A percentile compares a stretch with the other conserved stretches of the same genome.
Conservation (phyloP, 352 stramenopile species). For the Thalassiosira exigua region DNA sequence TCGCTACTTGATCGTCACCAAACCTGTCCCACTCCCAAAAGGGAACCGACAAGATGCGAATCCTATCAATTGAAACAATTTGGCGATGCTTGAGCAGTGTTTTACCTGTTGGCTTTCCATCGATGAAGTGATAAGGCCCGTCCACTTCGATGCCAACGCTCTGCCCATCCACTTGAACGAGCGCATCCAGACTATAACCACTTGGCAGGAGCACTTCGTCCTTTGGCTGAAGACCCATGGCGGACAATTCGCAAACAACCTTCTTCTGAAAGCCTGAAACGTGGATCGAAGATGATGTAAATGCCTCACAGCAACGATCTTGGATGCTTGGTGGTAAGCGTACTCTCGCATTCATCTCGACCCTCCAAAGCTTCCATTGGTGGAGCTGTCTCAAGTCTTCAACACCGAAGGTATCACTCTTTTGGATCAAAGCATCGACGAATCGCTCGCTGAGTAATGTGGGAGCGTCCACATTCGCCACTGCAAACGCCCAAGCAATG, state of each 20-base stretch:
- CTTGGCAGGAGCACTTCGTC: conserved; percentile 13
- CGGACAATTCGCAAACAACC: conserved; percentile 8
- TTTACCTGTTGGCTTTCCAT: not conserved
- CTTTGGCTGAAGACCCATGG: conserved; percentile 9
- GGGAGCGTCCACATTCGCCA: conserved; percentile 14
- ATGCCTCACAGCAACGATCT: too few relatives aligned
- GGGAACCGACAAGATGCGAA: conserved; percentile 17
- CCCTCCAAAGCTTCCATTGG: conserved; percentile 51
- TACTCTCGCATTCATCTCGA: conserved; percentile 17
- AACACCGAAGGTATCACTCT: conserved; percentile 20
- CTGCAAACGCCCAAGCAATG: conserved; percentile 31
- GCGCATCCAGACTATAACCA: conserved; percentile 22
- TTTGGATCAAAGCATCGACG: conserved; percentile 21
- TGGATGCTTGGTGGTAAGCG: conserved; percentile 10
- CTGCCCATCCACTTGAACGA: conserved; percentile 16
- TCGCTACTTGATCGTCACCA: not conserved
- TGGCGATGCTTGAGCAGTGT: conserved; percentile 16
- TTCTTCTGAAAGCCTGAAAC: conserved; percentile 1
- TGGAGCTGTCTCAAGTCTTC: conserved; percentile 44
- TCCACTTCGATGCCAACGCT: conserved; percentile 14
- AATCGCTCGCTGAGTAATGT: conserved; percentile 21
- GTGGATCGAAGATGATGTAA: not conserved
- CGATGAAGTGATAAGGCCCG: conserved; percentile 17
- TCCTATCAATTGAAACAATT: conserved; percentile 2
- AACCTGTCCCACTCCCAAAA: conserved; percentile 35